phyloP scores from a whole-genome alignment of 768 basidiomycete species.

The Sporobolomyces roseus region DNA sequence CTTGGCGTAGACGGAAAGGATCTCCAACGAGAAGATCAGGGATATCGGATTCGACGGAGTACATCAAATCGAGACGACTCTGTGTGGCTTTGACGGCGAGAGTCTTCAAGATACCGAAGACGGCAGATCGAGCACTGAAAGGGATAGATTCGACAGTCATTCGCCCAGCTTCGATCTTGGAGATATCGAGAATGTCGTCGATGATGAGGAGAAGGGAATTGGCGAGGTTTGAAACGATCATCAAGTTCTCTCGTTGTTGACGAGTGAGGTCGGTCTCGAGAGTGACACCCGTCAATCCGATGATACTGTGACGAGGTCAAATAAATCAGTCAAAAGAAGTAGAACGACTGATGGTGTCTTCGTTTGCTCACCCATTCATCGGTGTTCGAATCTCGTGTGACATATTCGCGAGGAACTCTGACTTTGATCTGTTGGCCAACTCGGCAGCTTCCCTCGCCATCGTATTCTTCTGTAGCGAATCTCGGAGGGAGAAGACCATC shows the following conservation, averaged over 20 bases:
- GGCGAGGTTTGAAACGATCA: slow-evolving; percentile 91
- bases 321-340: slow-evolving; percentile 51
- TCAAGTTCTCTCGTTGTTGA: slow-evolving; percentile 88
- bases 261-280: slow-evolving; percentile 92
- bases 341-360: no score
- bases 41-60: slow-evolving; percentile 90
- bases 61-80: slow-evolving; percentile 91
- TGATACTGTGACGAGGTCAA: slow-evolving; percentile 99
- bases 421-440: slow-evolving; percentile 93
- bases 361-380: slow-evolving; percentile 97
- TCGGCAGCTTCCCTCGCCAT: slow-evolving; percentile 95
- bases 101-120: slow-evolving; percentile 96
- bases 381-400: slow-evolving; percentile 89
- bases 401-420: slow-evolving; percentile 99
- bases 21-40: slow-evolving; percentile 97
- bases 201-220: slow-evolving; percentile 91
- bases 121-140: slow-evolving; percentile 92
- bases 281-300: slow-evolving; percentile 98
- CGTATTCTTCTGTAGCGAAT: slow-evolving; percentile 97
- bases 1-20: slow-evolving; percentile 69
- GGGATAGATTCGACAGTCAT: slow-evolving; percentile 99
- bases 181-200: slow-evolving; percentile 98
- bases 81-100: slow-evolving; percentile 95
- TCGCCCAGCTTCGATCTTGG: slow-evolving; percentile 97
- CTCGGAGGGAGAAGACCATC: slow-evolving; percentile 96